phyloP scores from a whole-genome alignment of 352 stramenopile genomes.

The Phytophthora uliginosa region DNA sequence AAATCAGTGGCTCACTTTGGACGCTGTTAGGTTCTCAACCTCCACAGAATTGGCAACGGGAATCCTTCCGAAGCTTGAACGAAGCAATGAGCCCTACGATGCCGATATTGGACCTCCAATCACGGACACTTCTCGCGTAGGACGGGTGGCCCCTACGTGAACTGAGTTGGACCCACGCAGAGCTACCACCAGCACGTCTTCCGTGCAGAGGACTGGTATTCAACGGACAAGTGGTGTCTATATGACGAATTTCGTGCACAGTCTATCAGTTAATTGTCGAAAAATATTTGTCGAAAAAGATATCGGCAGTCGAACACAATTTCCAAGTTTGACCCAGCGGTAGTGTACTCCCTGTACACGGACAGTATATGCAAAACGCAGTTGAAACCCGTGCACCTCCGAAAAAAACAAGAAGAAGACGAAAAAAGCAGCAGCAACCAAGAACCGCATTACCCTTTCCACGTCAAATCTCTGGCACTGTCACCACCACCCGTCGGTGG shows the following conservation, averaged over 20 bases:
- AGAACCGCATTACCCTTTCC: background rate
- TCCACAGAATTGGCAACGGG: slow-evolving; percentile 1
- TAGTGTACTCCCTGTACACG: too few species aligned
- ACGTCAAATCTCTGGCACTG: background rate
- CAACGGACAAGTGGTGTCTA: background rate
- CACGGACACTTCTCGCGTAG: slow-evolving; percentile 53
- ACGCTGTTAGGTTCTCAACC: background rate
- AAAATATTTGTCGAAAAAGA: slow-evolving; percentile 54
- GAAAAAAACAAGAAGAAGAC: slow-evolving; percentile 22
- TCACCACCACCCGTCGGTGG: background rate
- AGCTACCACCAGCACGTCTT: slow-evolving; percentile 15
- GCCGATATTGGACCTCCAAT: slow-evolving; percentile 59
- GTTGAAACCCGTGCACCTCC: background rate
- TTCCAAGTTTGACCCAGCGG: slow-evolving; percentile 56
- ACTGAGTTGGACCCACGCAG: slow-evolving; percentile 43
- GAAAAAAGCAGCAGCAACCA: slow-evolving; percentile 15
- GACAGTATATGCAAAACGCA: slow-evolving; percentile 24
- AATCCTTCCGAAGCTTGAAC: slow-evolving; percentile 31
- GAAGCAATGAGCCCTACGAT: slow-evolving; percentile 64
- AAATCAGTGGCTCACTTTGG: slow-evolving; percentile 17
- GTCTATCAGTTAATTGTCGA: slow-evolving; percentile 59
- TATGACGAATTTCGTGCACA: slow-evolving; percentile 40
- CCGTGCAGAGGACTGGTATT: slow-evolving; percentile 4
- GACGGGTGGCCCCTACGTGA: slow-evolving; percentile 65
- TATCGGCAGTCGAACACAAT: slow-evolving; percentile 62